These are phyloP conservation scores for Lathyrus tuberosus DNA, from an alignment of 306 rosid species.

Conservation along the genomic window DNA sequence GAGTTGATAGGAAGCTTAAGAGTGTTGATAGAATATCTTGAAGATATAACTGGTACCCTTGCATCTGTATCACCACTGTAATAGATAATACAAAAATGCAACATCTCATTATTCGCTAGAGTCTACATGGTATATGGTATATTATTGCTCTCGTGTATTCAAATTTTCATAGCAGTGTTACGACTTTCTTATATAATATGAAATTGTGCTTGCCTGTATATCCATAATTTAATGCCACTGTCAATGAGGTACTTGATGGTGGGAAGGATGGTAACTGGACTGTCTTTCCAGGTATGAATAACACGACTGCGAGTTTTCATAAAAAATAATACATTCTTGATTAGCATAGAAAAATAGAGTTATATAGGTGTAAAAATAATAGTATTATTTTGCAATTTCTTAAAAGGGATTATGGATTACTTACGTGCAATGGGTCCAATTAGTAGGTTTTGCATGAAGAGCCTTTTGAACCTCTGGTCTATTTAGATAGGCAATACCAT, in stretches of 20 bases:
- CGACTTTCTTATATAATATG: too few species aligned
- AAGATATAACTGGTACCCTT: constrained; percentile 50
- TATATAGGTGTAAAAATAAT: background rate
- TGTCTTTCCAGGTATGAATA: constrained; percentile 37
- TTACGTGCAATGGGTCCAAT: constrained; percentile 56
- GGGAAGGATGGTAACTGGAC: constrained; percentile 41
- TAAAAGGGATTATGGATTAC: background rate
- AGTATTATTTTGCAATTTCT: background rate
- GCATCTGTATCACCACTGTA: constrained; percentile 61
- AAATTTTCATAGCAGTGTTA: too few species aligned
- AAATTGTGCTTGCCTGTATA: constrained; percentile 48
- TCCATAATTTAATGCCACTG: constrained; percentile 39
- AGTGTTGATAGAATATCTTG: constrained; percentile 53
- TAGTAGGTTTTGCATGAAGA: constrained; percentile 57
- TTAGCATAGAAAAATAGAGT: background rate
- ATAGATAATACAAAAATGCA: background rate
- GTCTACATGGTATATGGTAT: background rate
- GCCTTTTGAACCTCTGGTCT: constrained; percentile 56
- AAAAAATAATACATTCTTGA: background rate
- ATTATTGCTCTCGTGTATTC: too few species aligned
- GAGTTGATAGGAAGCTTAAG: constrained; percentile 40
- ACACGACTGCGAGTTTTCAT: constrained; percentile 25
- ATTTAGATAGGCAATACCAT: constrained; percentile 50
- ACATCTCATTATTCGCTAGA: background rate
- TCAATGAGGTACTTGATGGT: constrained; percentile 29